These are phyloP conservation scores for Carex littledalei DNA, from an alignment of 176 grass and related monocot species.

Conservation along the genomic window DNA sequence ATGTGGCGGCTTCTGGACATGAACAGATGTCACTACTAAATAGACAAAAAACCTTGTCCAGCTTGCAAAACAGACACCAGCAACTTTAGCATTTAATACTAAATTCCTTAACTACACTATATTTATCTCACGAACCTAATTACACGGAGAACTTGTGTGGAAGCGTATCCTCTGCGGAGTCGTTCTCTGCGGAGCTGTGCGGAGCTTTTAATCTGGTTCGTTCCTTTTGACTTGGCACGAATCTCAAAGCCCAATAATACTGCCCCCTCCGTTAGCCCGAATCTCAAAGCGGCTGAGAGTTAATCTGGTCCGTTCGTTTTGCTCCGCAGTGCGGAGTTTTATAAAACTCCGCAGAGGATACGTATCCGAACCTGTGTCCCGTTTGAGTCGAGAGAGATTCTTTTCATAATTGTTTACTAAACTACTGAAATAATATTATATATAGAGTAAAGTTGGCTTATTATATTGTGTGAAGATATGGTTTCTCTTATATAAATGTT, in stretches of 20 bases:
- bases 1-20: slow-evolving; percentile 16
- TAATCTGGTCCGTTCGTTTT: too few relatives aligned
- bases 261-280: too few relatives aligned
- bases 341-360: too few relatives aligned
- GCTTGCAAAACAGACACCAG: neutral
- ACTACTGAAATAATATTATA: slow-evolving; percentile 27
- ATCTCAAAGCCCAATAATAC: too few relatives aligned
- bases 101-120: slow-evolving; percentile 2
- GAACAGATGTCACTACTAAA: slow-evolving; percentile 12
- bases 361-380: neutral
- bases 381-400: neutral
- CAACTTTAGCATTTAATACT: neutral
- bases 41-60: slow-evolving; percentile 16
- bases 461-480: neutral
- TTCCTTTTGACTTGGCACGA: too few relatives aligned
- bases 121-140: neutral
- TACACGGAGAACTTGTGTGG: neutral
- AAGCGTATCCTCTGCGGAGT: too few relatives aligned
- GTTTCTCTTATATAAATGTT: slow-evolving; percentile 3
- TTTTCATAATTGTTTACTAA: neutral
- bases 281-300: too few relatives aligned
- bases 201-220: too few relatives aligned
- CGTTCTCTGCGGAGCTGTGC: too few relatives aligned
- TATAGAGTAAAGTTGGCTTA: too few relatives aligned
- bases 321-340: too few relatives aligned